A percentile compares a stretch with the other conserved stretches of the same genome.
Conservation (phyloP, 1,284 basidiomycete genomes). For the Pyrrhoderma lamaoense region DNA sequence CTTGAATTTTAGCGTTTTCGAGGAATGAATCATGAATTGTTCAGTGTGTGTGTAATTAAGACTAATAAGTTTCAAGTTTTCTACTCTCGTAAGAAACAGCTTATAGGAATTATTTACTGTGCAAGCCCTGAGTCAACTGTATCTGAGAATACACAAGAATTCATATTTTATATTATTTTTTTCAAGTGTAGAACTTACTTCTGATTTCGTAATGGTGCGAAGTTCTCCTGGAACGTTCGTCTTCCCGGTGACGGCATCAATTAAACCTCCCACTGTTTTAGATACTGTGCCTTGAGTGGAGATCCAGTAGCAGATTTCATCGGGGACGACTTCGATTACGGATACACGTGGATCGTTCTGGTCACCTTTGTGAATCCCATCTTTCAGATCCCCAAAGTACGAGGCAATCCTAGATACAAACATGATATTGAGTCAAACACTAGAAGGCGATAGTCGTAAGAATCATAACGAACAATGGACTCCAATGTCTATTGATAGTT, state of each 20-base stretch:
- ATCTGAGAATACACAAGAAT: conserved; percentile 23
- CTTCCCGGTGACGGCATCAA: conserved; percentile 47
- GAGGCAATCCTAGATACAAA: conserved; percentile 46
- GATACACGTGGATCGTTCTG: conserved; percentile 75
- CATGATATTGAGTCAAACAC: too few species aligned
- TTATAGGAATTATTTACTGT: conserved; percentile 30
- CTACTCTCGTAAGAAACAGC: too few species aligned
- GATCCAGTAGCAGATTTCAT: conserved; percentile 78
- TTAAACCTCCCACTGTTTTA: conserved; percentile 45
- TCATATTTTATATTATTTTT: neutral
- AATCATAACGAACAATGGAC: conserved; percentile 37
- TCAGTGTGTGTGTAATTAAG: too few species aligned
- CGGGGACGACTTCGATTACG: conserved; percentile 74
- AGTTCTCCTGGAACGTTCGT: conserved; percentile 57
- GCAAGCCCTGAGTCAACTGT: conserved; percentile 33
- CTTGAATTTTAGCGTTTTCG: too few species aligned
- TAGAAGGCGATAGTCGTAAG: too few species aligned
- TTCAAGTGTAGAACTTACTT: conserved; percentile 34
- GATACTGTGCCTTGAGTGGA: conserved; percentile 40
- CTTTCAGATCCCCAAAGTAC: conserved; percentile 85
- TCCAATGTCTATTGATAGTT: conserved; percentile 67
- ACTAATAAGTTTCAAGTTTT: too few species aligned
- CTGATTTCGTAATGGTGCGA: conserved; percentile 51
- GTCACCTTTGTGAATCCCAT: conserved; percentile 82
- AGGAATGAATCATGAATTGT: too few species aligned